Evolutionary conservation across 805 yeast genomes (phyloP).

Genomic region (Kodamaea kaohsiungensis): DNA sequence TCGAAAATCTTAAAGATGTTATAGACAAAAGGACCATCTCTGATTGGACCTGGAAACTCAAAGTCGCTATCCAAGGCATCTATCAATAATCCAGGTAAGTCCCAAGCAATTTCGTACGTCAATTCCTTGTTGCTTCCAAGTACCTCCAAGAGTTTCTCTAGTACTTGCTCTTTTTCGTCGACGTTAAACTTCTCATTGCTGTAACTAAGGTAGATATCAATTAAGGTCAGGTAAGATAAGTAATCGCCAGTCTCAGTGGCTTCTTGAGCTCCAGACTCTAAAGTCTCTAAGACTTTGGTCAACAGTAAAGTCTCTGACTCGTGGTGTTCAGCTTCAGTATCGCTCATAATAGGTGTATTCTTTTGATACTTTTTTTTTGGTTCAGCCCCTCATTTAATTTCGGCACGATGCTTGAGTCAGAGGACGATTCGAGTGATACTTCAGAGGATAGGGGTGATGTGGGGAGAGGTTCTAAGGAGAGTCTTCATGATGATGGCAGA

Average conservation of each 20-base stretch:
- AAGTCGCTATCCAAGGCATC: slow-evolving; percentile 48
- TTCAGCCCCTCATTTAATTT: not conserved
- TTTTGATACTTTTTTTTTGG: not conserved
- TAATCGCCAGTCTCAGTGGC: slow-evolving; percentile 55
- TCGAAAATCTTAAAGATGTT: slow-evolving; percentile 54
- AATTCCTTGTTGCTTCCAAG: slow-evolving; percentile 48
- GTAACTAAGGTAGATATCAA: slow-evolving; percentile 60
- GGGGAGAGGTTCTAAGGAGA: not conserved
- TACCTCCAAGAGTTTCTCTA: slow-evolving; percentile 46
- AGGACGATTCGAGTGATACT: slow-evolving; percentile 5
- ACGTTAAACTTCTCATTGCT: slow-evolving; percentile 41
- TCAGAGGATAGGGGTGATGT: not conserved
- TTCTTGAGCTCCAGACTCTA: slow-evolving; percentile 34
- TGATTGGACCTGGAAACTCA: slow-evolving; percentile 26
- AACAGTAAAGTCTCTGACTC: slow-evolving; percentile 24
- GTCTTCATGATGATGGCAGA: not conserved
- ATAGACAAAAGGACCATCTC: slow-evolving; percentile 42
- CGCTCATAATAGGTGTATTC: not conserved
- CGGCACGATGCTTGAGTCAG: slow-evolving; percentile 2
- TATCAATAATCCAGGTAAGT: slow-evolving; percentile 70
- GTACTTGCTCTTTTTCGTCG: slow-evolving; percentile 51
- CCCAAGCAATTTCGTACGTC: slow-evolving; percentile 83
- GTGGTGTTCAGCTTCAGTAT: not conserved
- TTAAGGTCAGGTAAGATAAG: slow-evolving; percentile 68
- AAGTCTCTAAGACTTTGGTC: slow-evolving; percentile 26